Conservation (phyloP, 129 eudicot species). For the Oenanthe sinensis region DNA sequence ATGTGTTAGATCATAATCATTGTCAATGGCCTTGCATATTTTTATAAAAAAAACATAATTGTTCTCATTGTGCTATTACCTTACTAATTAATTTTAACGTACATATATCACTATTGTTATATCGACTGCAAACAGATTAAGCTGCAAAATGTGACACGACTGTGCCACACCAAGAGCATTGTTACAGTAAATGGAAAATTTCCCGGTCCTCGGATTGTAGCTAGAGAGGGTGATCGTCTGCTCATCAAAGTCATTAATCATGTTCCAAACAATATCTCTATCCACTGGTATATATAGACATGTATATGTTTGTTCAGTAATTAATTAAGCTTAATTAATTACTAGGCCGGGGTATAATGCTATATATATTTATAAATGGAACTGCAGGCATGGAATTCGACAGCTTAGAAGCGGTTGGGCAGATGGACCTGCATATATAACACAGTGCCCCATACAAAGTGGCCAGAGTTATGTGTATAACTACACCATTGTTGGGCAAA, state of each 20-base stretch:
- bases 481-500: too few species aligned
- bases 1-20: background rate
- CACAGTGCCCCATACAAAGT: too few species aligned
- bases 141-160: conserved; percentile 28
- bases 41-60: background rate
- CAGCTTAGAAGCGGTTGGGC: too few species aligned
- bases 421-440: too few species aligned
- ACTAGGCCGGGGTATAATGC: too few species aligned
- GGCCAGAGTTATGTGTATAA: too few species aligned
- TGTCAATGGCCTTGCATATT: background rate
- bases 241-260: conserved; percentile 28
- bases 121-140: conserved; percentile 10
- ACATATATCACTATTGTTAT: background rate
- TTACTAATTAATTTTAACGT: background rate
- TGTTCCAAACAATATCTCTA: conserved; percentile 26
- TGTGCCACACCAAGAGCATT: conserved; percentile 30
- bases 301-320: background rate
- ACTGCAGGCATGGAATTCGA: too few species aligned
- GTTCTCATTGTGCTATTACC: background rate
- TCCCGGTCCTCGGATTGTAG: conserved; percentile 24
- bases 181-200: conserved; percentile 28
- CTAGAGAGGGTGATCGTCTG: conserved; percentile 27
- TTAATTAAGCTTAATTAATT: background rate
- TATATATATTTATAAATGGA: too few species aligned
- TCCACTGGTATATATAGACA: conserved; percentile 26